Evolutionary conservation across 1,284 basidiomycete genomes (phyloP).

Genomic region (Ganoderma meredithae): DNA sequence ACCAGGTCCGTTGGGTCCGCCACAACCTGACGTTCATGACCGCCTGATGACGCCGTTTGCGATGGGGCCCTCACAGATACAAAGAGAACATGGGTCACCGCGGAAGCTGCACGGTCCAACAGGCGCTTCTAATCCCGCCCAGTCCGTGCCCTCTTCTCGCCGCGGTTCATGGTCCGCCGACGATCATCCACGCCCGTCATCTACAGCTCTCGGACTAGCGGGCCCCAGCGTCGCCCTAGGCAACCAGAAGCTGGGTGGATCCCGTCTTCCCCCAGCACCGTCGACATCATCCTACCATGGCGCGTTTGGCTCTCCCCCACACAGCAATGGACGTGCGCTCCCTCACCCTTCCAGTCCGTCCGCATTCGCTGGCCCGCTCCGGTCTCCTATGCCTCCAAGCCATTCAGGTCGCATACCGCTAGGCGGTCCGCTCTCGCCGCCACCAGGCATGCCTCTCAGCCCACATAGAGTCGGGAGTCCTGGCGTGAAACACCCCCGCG

Average conservation of each 20-base stretch:
- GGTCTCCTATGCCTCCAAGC: slow-evolving; percentile 24
- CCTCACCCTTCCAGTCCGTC: slow-evolving; percentile 21
- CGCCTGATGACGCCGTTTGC: slow-evolving; percentile 54
- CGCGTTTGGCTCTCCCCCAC: slow-evolving; percentile 28
- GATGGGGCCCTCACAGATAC: slow-evolving; percentile 54
- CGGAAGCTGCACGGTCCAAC: slow-evolving; percentile 27
- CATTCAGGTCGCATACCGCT: slow-evolving; percentile 23
- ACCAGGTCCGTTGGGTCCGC: slow-evolving; percentile 38
- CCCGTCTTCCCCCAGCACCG: slow-evolving; percentile 27
- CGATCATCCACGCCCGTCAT: slow-evolving; percentile 32
- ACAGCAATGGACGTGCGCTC: slow-evolving; percentile 25
- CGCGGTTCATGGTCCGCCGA: slow-evolving; percentile 42
- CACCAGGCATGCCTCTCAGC: slow-evolving; percentile 26
- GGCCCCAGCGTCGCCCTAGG: slow-evolving; percentile 13
- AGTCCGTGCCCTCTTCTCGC: slow-evolving; percentile 35
- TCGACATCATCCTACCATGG: slow-evolving; percentile 24
- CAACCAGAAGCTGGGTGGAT: slow-evolving; percentile 22
- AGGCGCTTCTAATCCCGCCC: slow-evolving; percentile 35
- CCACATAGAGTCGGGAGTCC: slow-evolving; percentile 29
- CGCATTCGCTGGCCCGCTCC: slow-evolving; percentile 28
- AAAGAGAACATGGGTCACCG: slow-evolving; percentile 36
- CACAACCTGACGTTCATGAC: slow-evolving; percentile 48
- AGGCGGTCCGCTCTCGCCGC: slow-evolving; percentile 28
- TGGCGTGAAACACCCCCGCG: slow-evolving; percentile 21
- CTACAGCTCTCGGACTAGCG: slow-evolving; percentile 26